Evolutionary conservation across 2,329 filamentous ascomycete species (phyloP), one percentile per base, ranked within the genome.

Genomic region (Tolypocladium endophyticum): DNA sequence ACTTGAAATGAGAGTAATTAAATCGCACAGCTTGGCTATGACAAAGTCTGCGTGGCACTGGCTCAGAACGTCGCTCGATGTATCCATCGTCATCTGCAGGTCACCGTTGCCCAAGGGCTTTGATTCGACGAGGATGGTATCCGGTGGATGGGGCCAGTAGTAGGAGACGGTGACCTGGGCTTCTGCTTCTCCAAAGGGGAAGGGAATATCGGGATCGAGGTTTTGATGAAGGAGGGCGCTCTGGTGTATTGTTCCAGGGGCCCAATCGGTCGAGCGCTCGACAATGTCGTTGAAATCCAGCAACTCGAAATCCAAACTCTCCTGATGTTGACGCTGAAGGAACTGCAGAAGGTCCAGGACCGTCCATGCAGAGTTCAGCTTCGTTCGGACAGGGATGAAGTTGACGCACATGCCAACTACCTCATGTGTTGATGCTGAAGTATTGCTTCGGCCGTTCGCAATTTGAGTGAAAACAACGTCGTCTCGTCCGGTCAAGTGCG

Each of bases 181-280:
- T 41, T 61, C 58, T 8, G 67, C 70, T 25, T 63, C 64, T 20
- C 69, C 67, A 61, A 77, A 73, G 8, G 61, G 64, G 20, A 83
- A 74, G 35, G 72, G 73, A 64, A 85, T 81, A 20, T 84, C 81
- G 64, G 84, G 81, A 50, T 80, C 79, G 52, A 80, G 79, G 64
- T 81, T 80, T 67, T 83, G 80, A 67, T 83, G 80, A 12, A 82
- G 79, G 1, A 82, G 73, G 16, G 60, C 57, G 56, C 58, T 62
- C 38, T 62, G 61, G 36, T 0, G 78, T 76, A 62, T 80, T 76
- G 62, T 4, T 63, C 67, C 4, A 9, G 3, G 25, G 20, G 28
- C 20, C 67, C 67, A 69, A 2, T 64, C 57, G 2, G 64, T 68
- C 52, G 66, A 68, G 18, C 62, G 65, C 33, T 47, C 20, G 18